These are phyloP conservation scores for Circinella umbellata DNA, from an alignment of 371 early-diverging fungal species.

Conservation along the genomic window DNA sequence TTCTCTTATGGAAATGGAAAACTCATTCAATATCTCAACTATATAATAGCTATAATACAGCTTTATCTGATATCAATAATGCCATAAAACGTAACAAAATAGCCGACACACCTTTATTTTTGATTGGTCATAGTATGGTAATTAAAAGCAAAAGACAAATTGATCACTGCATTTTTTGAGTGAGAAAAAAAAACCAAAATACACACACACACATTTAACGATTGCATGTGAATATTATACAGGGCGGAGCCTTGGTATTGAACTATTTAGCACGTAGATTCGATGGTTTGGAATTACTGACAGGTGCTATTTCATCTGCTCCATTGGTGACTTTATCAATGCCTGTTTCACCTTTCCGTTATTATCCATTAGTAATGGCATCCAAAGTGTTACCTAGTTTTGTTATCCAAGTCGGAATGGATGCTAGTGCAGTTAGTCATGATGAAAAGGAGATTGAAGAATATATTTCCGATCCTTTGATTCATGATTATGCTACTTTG, in stretches of 20 bases:
- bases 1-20: no score
- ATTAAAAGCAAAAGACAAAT: neutral
- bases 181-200: neutral
- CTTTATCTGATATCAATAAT: constrained; percentile 59
- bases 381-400: constrained; percentile 56
- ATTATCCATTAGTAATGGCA: constrained; percentile 32
- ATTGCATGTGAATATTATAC: constrained; percentile 1
- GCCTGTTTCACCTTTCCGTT: constrained; percentile 40
- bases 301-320: constrained; percentile 58
- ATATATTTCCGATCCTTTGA: constrained; percentile 60
- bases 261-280: constrained; percentile 54
- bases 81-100: constrained; percentile 47
- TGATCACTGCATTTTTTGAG: neutral
- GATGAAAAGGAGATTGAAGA: constrained; percentile 49
- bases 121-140: constrained; percentile 75
- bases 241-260: constrained; percentile 65
- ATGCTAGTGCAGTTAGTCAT: constrained; percentile 49
- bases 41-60: constrained; percentile 36
- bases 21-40: neutral
- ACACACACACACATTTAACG: neutral
- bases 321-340: constrained; percentile 38
- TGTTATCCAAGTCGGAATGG: constrained; percentile 43
- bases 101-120: constrained; percentile 53
- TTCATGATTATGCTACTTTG: constrained; percentile 52
- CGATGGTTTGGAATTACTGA: constrained; percentile 39